Evolutionary conservation across 768 basidiomycete genomes (phyloP).

Genomic region (Phaeolepiota aurea): DNA sequence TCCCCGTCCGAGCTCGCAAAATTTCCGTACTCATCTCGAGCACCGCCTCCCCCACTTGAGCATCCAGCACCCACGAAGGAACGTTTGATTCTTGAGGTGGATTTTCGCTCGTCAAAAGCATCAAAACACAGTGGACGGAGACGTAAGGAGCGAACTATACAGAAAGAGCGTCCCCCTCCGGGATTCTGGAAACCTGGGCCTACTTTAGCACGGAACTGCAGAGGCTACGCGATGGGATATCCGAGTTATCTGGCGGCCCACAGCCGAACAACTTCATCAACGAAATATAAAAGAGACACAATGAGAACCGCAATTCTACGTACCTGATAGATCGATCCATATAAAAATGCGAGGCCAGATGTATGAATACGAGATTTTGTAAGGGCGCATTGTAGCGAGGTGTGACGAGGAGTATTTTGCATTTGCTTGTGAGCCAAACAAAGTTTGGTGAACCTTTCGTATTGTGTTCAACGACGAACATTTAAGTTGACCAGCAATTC

Average conservation of each 20-base stretch:
- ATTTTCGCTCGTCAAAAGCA: too few relatives aligned
- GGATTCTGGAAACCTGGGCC: constrained; percentile 34
- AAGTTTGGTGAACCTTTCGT: background rate
- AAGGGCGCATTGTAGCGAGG: too few relatives aligned
- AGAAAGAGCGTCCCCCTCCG: constrained; percentile 21
- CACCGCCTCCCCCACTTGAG: constrained; percentile 4
- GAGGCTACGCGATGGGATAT: constrained; percentile 36
- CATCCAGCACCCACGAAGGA: too few relatives aligned
- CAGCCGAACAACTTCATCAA: background rate
- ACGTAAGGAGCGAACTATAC: constrained; percentile 7
- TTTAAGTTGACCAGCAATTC: constrained; percentile 5
- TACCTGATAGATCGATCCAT: too few relatives aligned
- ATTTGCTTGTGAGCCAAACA: too few relatives aligned
- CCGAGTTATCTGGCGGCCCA: constrained; percentile 16
- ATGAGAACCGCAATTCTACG: constrained; percentile 13
- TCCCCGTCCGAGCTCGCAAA: constrained; percentile 15
- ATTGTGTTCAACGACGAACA: background rate
- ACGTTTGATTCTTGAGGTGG: too few relatives aligned
- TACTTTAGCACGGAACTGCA: constrained; percentile 24
- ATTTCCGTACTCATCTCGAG: constrained; percentile 23
- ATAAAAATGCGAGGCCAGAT: too few relatives aligned
- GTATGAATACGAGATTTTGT: too few relatives aligned
- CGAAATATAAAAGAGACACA: constrained; percentile 9
- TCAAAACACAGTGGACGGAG: constrained; percentile 12
- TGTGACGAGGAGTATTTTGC: too few relatives aligned